Conservation (phyloP, 1,139 yeast species). For the Hemisphaericaspora lyxosophila region DNA sequence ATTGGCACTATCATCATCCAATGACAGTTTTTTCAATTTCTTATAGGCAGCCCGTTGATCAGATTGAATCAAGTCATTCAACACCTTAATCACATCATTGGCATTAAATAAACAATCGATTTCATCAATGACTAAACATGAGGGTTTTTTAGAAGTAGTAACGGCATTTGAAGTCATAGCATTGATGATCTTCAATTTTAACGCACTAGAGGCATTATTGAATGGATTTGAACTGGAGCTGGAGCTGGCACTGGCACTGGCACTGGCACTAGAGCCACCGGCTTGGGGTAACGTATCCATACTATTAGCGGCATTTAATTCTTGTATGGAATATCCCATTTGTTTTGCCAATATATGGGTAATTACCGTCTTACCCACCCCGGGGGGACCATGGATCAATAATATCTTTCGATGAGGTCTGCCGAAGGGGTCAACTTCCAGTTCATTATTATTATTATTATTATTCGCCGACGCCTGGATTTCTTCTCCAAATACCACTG, state of each 20-base stretch:
- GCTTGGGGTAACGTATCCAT: slow-evolving; percentile 38
- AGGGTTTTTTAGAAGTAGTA: slow-evolving; percentile 53
- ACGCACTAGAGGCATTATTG: slow-evolving; percentile 27
- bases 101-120: slow-evolving; percentile 85
- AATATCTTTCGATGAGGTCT: slow-evolving; percentile 73
- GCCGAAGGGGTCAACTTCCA: slow-evolving; percentile 55
- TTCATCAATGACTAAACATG: slow-evolving; percentile 84
- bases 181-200: slow-evolving; percentile 57
- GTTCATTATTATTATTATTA: slow-evolving; percentile 16
- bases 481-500: slow-evolving; percentile 57
- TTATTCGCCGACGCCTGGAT: slow-evolving; percentile 3
- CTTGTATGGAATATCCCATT: slow-evolving; percentile 77
- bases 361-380: slow-evolving; percentile 91
- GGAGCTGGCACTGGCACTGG: no score
- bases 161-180: slow-evolving; percentile 67
- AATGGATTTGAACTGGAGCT: slow-evolving; percentile 13
- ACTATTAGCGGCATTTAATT: slow-evolving; percentile 85
- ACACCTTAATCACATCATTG: slow-evolving; percentile 67
- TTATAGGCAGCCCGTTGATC: slow-evolving; percentile 53
- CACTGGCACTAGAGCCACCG: slow-evolving; percentile 10
- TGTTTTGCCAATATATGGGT: slow-evolving; percentile 84
- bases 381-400: slow-evolving; percentile 88
- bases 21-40: slow-evolving; percentile 10
- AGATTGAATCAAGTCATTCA: slow-evolving; percentile 57
- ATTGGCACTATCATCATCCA: slow-evolving; percentile 7